These are phyloP conservation scores for Phyllosticta capitalensis DNA, from an alignment of 2,329 filamentous ascomycete species.

Conservation along the genomic window DNA sequence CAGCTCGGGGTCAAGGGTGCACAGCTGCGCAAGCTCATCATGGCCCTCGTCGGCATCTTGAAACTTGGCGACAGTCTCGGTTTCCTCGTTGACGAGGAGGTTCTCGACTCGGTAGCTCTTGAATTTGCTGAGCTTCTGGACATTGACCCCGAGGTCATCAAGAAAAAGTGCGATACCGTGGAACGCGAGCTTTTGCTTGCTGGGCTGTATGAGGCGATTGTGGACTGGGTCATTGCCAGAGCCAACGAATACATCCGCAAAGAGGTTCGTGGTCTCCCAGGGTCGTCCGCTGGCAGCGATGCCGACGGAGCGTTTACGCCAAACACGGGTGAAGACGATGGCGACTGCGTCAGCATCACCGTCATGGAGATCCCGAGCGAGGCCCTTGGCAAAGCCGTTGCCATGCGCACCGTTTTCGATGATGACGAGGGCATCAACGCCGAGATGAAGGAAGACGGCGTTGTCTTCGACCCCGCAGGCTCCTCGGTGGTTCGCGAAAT, in stretches of 20 bases:
- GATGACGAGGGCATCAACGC: slow-evolving; percentile 86
- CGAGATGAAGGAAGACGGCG: slow-evolving; percentile 94
- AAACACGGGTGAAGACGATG: slow-evolving; percentile 58
- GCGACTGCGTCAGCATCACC: slow-evolving; percentile 81
- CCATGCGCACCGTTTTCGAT: slow-evolving; percentile 85
- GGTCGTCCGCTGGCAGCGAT: slow-evolving; percentile 56
- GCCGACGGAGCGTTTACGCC: slow-evolving; percentile 49
- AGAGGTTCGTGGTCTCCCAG: slow-evolving; percentile 61
- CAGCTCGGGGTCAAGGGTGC: slow-evolving; percentile 89
- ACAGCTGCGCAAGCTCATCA: slow-evolving; percentile 72
- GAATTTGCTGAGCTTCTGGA: slow-evolving; percentile 82
- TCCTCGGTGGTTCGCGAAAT: slow-evolving; percentile 81
- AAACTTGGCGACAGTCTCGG: slow-evolving; percentile 88
- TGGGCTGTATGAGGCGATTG: slow-evolving; percentile 83
- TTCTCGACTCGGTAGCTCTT: slow-evolving; percentile 76
- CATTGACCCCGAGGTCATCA: slow-evolving; percentile 73
- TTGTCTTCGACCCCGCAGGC: slow-evolving; percentile 64
- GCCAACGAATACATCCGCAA: slow-evolving; percentile 75
- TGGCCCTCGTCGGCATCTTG: slow-evolving; percentile 72
- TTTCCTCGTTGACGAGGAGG: slow-evolving; percentile 74
- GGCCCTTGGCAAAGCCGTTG: slow-evolving; percentile 74
- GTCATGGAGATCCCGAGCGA: slow-evolving; percentile 78
- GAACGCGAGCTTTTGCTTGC: slow-evolving; percentile 76
- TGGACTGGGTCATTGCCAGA: slow-evolving; percentile 87
- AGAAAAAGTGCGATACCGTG: slow-evolving; percentile 69